Conservation (phyloP, 2,329 filamentous ascomycete genomes). For the Fonsecaea monophora region DNA sequence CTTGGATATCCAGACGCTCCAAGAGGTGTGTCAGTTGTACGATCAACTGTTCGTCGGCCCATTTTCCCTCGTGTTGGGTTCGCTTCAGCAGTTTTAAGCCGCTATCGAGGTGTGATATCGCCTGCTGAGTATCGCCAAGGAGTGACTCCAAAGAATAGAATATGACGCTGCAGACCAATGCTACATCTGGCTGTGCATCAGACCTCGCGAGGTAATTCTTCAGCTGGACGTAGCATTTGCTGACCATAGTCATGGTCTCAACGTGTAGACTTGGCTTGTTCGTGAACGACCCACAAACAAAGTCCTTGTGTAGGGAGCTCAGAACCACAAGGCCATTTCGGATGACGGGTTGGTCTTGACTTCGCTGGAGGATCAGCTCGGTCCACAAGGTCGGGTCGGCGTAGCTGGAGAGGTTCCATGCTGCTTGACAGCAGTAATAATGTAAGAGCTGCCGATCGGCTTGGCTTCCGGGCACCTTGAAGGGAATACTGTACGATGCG, state of each 20-base stretch:
- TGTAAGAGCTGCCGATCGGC: conserved; percentile 49
- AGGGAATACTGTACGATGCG: conserved; percentile 22
- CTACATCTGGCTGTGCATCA: conserved; percentile 35
- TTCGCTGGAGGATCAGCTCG: conserved; percentile 66
- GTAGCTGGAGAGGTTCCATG: conserved; percentile 68
- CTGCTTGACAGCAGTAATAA: conserved; percentile 66
- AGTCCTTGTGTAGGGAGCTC: conserved; percentile 67
- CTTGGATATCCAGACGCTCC: conserved; percentile 39
- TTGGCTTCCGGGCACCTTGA: conserved; percentile 26
- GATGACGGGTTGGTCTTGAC: conserved; percentile 66
- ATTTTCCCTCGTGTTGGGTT: not conserved
- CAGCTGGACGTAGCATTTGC: conserved; percentile 41
- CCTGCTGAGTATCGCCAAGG: conserved; percentile 37
- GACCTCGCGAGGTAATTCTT: conserved; percentile 33
- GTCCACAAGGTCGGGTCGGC: conserved; percentile 73
- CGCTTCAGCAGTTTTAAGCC: conserved; percentile 30
- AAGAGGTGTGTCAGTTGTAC: conserved; percentile 10
- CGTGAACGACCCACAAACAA: conserved; percentile 18
- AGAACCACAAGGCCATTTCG: conserved; percentile 69
- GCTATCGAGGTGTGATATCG: conserved; percentile 41
- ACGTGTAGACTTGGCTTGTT: not conserved
- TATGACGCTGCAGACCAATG: conserved; percentile 41
- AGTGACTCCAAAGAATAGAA: conserved; percentile 42
- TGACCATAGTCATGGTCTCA: conserved; percentile 31
- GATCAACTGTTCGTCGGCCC: not conserved